phyloP scores from a whole-genome alignment of 768 basidiomycete species.

The Harrya chromipes region DNA sequence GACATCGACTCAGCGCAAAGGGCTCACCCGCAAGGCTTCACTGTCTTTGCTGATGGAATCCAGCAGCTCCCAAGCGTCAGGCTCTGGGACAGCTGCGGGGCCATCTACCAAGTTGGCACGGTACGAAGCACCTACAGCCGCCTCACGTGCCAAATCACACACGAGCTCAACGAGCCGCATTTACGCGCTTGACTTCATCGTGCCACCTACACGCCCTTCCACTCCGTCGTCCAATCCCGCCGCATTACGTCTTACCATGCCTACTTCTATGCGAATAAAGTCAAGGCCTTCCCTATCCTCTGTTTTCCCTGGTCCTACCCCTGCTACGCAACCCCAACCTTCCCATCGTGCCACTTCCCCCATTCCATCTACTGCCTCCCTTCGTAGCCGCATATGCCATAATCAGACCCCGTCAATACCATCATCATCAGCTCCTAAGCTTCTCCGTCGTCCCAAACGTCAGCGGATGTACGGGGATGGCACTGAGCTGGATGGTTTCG shows the following conservation, averaged over 20 bases:
- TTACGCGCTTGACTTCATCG: slow-evolving; percentile 55
- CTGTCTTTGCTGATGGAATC: slow-evolving; percentile 70
- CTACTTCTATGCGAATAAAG: slow-evolving; percentile 74
- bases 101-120: slow-evolving; percentile 43
- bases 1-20: slow-evolving; percentile 55
- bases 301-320: slow-evolving; percentile 55
- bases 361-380: slow-evolving; percentile 52
- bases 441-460: slow-evolving; percentile 76
- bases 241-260: slow-evolving; percentile 83
- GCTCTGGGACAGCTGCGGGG: slow-evolving; percentile 43
- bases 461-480: slow-evolving; percentile 79
- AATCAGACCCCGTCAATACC: slow-evolving; percentile 33
- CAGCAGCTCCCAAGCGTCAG: slow-evolving; percentile 52
- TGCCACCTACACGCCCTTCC: slow-evolving; percentile 75
- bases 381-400: slow-evolving; percentile 35
- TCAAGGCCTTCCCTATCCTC: slow-evolving; percentile 72
- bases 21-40: slow-evolving; percentile 71
- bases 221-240: slow-evolving; percentile 78
- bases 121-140: slow-evolving; percentile 78
- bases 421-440: slow-evolving; percentile 53
- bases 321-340: slow-evolving; percentile 35
- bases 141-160: slow-evolving; percentile 73
- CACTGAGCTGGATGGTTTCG: slow-evolving; percentile 84
- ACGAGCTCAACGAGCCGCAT: slow-evolving; percentile 64
- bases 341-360: slow-evolving; percentile 55